These are phyloP conservation scores for Chlorella sp. DNA, from an alignment of 139 green algal genomes.

Conservation along the genomic window DNA sequence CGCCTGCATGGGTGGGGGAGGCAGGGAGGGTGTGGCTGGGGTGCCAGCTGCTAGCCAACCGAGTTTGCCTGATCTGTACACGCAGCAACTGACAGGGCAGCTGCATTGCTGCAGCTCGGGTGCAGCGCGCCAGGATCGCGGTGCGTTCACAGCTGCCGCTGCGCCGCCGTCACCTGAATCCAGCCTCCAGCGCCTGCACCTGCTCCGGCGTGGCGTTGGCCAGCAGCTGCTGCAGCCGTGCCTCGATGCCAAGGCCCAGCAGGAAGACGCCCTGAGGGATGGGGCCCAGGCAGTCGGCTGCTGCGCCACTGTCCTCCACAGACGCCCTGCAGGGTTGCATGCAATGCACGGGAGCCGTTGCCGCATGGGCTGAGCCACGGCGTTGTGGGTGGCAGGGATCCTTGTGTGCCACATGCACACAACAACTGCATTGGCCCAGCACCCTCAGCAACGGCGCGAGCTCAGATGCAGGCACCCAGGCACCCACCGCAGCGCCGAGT, in stretches of 20 bases:
- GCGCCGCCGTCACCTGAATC: conserved; percentile 36
- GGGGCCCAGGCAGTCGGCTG: conserved; percentile 66
- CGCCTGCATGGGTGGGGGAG: background rate
- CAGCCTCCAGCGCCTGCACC: conserved; percentile 40
- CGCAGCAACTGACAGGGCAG: too few relatives aligned
- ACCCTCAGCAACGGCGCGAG: too few relatives aligned
- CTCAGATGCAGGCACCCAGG: background rate
- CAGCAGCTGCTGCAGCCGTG: conserved; percentile 62
- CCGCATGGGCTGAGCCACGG: too few relatives aligned
- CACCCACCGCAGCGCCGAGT: conserved; percentile 68
- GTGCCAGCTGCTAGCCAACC: too few relatives aligned
- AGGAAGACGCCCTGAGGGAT: conserved; percentile 82
- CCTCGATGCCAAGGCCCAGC: conserved; percentile 75
- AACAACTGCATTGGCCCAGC: too few relatives aligned
- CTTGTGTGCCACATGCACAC: background rate
- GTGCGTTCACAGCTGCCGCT: too few relatives aligned
- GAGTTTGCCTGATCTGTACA: too few relatives aligned
- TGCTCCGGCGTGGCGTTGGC: conserved; percentile 39
- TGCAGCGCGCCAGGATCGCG: too few relatives aligned
- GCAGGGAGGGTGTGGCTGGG: background rate
- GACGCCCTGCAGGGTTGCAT: conserved; percentile 48
- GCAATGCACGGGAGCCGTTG: too few relatives aligned
- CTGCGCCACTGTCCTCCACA: conserved; percentile 39
- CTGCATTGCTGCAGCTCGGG: too few relatives aligned
- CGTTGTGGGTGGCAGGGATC: too few relatives aligned